These are phyloP conservation scores for Babesia divergens DNA, from an alignment of 169 alveolate species.

Conservation along the genomic window DNA sequence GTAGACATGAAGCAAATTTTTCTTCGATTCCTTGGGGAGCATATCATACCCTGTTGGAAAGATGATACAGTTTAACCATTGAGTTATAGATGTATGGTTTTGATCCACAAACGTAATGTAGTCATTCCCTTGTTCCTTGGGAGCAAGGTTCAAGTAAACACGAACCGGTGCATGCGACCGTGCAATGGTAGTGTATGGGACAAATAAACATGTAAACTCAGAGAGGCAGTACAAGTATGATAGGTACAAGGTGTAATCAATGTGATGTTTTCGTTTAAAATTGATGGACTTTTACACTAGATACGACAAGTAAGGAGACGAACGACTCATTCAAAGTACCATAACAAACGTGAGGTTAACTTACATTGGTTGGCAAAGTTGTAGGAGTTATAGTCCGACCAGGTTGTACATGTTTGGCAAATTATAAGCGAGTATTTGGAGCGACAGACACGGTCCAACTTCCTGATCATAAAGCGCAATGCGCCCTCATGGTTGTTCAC, in stretches of 20 bases:
- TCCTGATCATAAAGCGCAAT: conserved; percentile 20
- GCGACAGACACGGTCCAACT: conserved; percentile 17
- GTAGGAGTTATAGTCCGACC: conserved; percentile 63
- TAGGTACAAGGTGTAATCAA: neutral
- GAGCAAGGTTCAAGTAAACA: too few species aligned
- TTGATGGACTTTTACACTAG: too few species aligned
- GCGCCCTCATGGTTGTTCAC: conserved; percentile 47
- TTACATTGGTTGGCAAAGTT: conserved; percentile 60
- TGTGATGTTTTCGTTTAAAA: neutral
- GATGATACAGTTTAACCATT: neutral
- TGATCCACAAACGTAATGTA: too few species aligned
- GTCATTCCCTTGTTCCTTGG: too few species aligned
- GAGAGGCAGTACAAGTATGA: neutral
- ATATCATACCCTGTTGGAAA: conserved; percentile 68
- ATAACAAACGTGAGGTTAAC: neutral
- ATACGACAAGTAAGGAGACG: too few species aligned
- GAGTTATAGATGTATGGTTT: too few species aligned
- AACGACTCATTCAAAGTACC: too few species aligned
- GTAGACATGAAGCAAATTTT: conserved; percentile 66
- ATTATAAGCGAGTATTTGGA: conserved; percentile 45
- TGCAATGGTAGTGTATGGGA: neutral
- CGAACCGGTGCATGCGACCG: neutral
- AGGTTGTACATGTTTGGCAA: conserved; percentile 61
- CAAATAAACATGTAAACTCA: neutral
- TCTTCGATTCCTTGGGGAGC: conserved; percentile 69